Evolutionary conservation across 2,329 filamentous ascomycete genomes (phyloP).

Genomic region (Mycosphaerella sp.): DNA sequence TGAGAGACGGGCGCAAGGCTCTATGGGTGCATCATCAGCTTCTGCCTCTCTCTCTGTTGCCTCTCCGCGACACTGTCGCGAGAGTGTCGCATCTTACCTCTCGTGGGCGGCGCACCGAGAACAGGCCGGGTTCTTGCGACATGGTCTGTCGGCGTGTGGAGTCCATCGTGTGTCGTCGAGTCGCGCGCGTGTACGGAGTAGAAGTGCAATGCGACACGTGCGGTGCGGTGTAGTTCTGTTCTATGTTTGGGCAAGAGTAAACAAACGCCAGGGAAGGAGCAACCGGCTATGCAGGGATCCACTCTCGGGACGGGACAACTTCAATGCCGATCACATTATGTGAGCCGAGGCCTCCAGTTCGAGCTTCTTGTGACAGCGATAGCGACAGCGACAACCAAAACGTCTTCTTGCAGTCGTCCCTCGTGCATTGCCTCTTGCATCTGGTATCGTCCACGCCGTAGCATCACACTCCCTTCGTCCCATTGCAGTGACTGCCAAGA

Average conservation of each 20-base stretch:
- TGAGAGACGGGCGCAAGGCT: constrained; percentile 79
- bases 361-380: background rate
- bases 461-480: background rate
- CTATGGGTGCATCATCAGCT: constrained; percentile 41
- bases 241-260: constrained; percentile 9
- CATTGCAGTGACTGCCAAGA: constrained; percentile 44
- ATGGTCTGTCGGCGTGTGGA: constrained; percentile 44
- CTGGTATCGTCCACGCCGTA: too few species aligned
- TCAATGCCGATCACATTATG: background rate
- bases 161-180: constrained; percentile 1
- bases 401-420: background rate
- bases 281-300: background rate
- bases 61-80: too few species aligned
- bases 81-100: constrained; percentile 57
- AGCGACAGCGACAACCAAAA: background rate
- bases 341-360: constrained; percentile 13
- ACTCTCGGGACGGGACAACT: background rate
- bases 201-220: constrained; percentile 1
- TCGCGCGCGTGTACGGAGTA: too few species aligned
- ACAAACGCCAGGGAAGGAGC: constrained; percentile 8
- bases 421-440: background rate
- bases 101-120: constrained; percentile 85
- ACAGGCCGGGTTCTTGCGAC: constrained; percentile 82
- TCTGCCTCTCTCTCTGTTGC: background rate
- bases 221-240: background rate